Percentiles rank a stretch among this genome's conserved stretches.
Conservation (phyloP, 129 eudicot genomes). For the Chrysanthemum makinoi region DNA sequence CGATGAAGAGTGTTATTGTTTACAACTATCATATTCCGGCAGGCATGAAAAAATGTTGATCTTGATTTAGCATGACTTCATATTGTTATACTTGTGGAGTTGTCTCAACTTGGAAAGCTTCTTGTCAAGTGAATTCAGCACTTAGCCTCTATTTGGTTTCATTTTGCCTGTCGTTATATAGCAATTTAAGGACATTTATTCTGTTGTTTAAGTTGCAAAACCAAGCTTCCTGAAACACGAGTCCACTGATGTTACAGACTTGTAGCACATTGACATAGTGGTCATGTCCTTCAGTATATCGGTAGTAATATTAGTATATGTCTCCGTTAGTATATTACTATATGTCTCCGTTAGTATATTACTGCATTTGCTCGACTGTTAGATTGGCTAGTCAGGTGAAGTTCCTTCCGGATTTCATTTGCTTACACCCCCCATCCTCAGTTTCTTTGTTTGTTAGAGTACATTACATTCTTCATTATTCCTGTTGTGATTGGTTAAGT, state of each 20-base stretch:
- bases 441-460: too few relatives aligned
- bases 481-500: too few relatives aligned
- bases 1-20: conserved; percentile 5
- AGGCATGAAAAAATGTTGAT: neutral
- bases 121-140: neutral
- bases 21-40: conserved; percentile 6
- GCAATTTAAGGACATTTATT: neutral
- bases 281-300: neutral
- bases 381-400: too few relatives aligned
- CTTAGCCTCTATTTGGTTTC: neutral
- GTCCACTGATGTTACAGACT: neutral
- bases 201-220: neutral
- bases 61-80: neutral
- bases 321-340: too few relatives aligned
- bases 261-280: neutral
- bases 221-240: neutral
- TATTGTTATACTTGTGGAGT: neutral
- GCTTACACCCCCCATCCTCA: too few relatives aligned
- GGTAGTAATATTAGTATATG: too few relatives aligned
- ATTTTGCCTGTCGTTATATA: neutral
- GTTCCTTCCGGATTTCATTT: too few relatives aligned
- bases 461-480: too few relatives aligned
- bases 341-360: too few relatives aligned
- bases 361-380: too few relatives aligned
- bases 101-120: neutral